Base-by-base conservation (phyloP, 768 basidiomycete genomes). In the Suillus decipiens region DNA sequence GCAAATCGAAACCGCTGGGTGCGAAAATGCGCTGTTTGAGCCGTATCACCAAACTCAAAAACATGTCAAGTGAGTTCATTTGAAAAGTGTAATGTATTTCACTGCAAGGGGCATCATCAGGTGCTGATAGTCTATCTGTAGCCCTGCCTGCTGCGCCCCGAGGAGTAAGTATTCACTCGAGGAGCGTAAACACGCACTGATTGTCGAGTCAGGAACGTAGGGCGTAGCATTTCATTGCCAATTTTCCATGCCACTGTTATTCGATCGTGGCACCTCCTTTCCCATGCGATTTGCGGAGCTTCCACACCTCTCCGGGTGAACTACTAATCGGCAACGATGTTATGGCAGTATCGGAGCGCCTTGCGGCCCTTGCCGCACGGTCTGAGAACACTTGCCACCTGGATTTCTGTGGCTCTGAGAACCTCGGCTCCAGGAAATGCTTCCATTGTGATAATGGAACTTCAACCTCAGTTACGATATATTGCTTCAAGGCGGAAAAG, bases 281-380 rank as follows among this genome's bases (percentile, higher is more conserved):
- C 56, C 37, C 56, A 42, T 57, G 55, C 56, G 51, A 37, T 41
- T 57, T 41, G 37, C 41, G 56, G 56, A 57, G 56, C 56, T 57
- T 57, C 24, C 56, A 57, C 56, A 57, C 28, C 56, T 11, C 39
- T 39, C 15, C 28, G 56, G 39, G 17, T 31, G 24, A 57, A 57
- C 17, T 39, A 28, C 55, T 17, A 12, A 56, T 53, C 51, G 55
- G 39, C 56, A 57, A 57, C 24, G 37, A 57, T 17, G 17, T 57
- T 57, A 41, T 57, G 56, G 17, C 56, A 57, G 39, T 41, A 28
- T 39, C 22, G 37, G 55, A 39, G 37, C 55, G 55, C 28, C 6
- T 57, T 41, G 24, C 39, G 56, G 56, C 39, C 39, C 28, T 41
- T 41, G 24, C 39, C 56, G 56, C 56, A 41, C 24, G 37, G 9